phyloP scores from a whole-genome alignment of 257 asterid species.

The Ilex asprella region DNA sequence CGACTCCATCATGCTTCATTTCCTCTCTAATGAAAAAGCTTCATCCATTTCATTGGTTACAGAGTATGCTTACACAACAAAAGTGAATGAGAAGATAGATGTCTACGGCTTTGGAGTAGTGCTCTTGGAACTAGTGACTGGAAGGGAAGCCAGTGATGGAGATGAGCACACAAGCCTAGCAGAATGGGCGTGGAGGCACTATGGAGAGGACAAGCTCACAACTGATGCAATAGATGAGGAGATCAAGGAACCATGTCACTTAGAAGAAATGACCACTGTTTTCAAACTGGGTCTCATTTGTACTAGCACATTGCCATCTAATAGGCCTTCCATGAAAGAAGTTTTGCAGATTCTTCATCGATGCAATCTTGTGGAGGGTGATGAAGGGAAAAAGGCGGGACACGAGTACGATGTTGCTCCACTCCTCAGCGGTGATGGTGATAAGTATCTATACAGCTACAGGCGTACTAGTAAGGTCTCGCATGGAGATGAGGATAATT shows the following conservation, averaged over 20 bases:
- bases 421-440: conserved; percentile 43
- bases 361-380: conserved; percentile 20
- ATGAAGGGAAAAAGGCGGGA: conserved; percentile 22
- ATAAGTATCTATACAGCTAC: conserved; percentile 52
- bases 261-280: conserved; percentile 46
- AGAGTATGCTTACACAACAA: conserved; percentile 65
- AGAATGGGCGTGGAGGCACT: conserved; percentile 84
- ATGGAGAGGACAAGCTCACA: conserved; percentile 41
- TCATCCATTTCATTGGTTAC: conserved; percentile 14
- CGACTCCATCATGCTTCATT: too few relatives aligned
- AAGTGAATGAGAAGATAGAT: conserved; percentile 37
- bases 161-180: conserved; percentile 68
- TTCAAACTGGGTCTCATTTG: conserved; percentile 74
- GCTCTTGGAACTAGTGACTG: conserved; percentile 36
- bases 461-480: conserved; percentile 41
- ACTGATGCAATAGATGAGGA: conserved; percentile 37
- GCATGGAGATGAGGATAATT: conserved; percentile 33
- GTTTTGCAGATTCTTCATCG: conserved; percentile 46
- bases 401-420: conserved; percentile 51
- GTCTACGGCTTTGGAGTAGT: conserved; percentile 42
- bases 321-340: conserved; percentile 81
- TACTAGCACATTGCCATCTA: conserved; percentile 48
- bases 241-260: conserved; percentile 34
- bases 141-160: conserved; percentile 49
- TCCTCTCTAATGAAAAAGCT: too few relatives aligned